Evolutionary conservation across 805 yeast species (phyloP), one percentile per base, ranked within the genome.

Genomic region (Ogataea glucozyma): DNA sequence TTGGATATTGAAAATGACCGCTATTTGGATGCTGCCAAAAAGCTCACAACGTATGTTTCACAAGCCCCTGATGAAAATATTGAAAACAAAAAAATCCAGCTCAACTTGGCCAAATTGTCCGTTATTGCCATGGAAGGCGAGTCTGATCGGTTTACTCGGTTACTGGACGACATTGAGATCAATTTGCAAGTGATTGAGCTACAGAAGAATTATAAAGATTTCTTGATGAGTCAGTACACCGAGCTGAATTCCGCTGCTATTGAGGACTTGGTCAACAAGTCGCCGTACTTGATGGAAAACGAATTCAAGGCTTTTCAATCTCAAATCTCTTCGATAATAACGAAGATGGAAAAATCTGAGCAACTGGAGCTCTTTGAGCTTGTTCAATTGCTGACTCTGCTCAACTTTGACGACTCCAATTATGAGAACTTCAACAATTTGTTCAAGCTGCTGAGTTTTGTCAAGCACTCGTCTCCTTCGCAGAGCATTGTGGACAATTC

Each of bases 41-140:
- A 71, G 1, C 64, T 88, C 22, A 53, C 68, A 3, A 56, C 63
- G 1, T 72, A 78, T 20, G 66, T 72, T 4, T 64, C 68, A 11
- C 19, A 43, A 12, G 59, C 70, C 3, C 47, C 58, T 2, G 73
- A 72, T 13, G 78, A 76, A 19, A 55, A 64, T 8, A 66, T 72
- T 32, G 62, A 62, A 10, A 74, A 73, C 50, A 75, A 74, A 52
- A 78, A 74, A 51, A 54, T 84, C 17, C 80, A 80, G 49, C 70
- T 81, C 46, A 83, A 88, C 43, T 62, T 88, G 38, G 90, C 95
- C 2, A 88, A 88, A 60, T 62, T 89, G 17, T 65, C 87, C 2
- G 69, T 78, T 1, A 56, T 85, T 14, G 81, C 81, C 0, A 59
- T 71, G 1, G 56, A 58, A 30, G 21, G 37, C 4, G 46, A 43